These are phyloP conservation scores for Castanea crenata DNA, from an alignment of 306 rosid genomes.

Conservation along the genomic window DNA sequence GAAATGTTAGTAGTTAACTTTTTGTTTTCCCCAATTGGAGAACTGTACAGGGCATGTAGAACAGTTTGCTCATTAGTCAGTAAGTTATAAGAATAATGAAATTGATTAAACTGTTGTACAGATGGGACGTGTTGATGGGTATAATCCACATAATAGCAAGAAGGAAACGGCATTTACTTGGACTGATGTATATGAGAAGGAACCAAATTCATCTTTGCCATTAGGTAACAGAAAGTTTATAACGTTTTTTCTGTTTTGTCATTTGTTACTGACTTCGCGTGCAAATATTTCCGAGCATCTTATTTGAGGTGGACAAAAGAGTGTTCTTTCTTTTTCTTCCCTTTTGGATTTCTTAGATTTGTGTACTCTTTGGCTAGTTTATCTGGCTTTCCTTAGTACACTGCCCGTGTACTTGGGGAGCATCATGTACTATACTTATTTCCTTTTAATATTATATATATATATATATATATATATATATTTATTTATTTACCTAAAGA, in stretches of 20 bases:
- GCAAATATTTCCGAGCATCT: not conserved
- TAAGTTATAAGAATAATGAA: conserved; percentile 15
- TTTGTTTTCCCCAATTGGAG: not conserved
- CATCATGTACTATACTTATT: no score
- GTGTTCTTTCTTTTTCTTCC: no score
- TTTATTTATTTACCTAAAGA: no score
- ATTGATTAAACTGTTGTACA: conserved; percentile 32
- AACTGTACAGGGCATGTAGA: not conserved
- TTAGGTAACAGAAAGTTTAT: conserved; percentile 39
- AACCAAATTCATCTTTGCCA: conserved; percentile 34
- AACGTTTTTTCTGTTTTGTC: not conserved
- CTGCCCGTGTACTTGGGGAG: no score
- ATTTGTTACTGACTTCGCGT: not conserved
- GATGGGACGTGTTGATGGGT: conserved; percentile 97
- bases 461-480: no score
- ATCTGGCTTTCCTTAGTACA: no score
- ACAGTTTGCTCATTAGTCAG: not conserved
- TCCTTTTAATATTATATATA: no score
- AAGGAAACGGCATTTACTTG: conserved; percentile 68
- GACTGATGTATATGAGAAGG: conserved; percentile 73
- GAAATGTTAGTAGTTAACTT: not conserved
- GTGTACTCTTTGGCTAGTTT: no score
- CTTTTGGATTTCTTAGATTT: no score
- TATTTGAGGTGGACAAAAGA: not conserved
- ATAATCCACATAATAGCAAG: conserved; percentile 53